Conservation (phyloP, 2,329 filamentous ascomycete genomes). For the Basipetospora chlamydospora region DNA sequence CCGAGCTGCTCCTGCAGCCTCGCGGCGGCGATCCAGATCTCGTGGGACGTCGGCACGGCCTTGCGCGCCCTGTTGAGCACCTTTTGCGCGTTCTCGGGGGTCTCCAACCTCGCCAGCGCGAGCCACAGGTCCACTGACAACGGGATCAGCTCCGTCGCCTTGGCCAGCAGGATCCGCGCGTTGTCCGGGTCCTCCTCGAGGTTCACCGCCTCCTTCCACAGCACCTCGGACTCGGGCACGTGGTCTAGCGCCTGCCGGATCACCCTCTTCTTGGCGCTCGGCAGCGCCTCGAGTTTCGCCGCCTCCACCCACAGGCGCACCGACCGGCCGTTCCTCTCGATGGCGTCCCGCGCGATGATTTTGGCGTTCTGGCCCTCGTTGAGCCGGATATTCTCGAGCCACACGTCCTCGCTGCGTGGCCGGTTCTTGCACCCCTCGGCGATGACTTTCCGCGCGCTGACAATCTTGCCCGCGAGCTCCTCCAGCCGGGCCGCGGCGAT, state of each 20-base stretch:
- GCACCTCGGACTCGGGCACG: constrained; percentile 80
- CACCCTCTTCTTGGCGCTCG: constrained; percentile 79
- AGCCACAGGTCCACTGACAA: constrained; percentile 92
- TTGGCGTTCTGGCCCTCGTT: constrained; percentile 91
- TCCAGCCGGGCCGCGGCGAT: constrained; percentile 88
- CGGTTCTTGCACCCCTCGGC: constrained; percentile 79
- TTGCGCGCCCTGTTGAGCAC: constrained; percentile 92
- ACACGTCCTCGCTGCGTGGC: constrained; percentile 86
- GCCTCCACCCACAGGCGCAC: constrained; percentile 90
- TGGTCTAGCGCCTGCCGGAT: constrained; percentile 83
- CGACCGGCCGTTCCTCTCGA: constrained; percentile 79
- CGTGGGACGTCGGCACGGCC: constrained; percentile 80
- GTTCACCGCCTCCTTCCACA: constrained; percentile 98
- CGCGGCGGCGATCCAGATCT: constrained; percentile 93
- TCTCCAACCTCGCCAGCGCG: constrained; percentile 78
- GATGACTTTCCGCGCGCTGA: constrained; percentile 78
- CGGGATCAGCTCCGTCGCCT: constrained; percentile 90
- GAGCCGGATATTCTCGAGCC: constrained; percentile 88
- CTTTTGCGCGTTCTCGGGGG: constrained; percentile 80
- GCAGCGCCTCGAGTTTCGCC: constrained; percentile 77
- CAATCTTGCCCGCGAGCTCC: constrained; percentile 81
- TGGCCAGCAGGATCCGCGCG: constrained; percentile 76
- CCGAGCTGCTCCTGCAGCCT: constrained; percentile 80
- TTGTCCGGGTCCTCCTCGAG: constrained; percentile 82
- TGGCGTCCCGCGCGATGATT: constrained; percentile 84